Base-by-base conservation (phyloP, 805 yeast species). In the Wickerhamomyces strasburgensis region DNA sequence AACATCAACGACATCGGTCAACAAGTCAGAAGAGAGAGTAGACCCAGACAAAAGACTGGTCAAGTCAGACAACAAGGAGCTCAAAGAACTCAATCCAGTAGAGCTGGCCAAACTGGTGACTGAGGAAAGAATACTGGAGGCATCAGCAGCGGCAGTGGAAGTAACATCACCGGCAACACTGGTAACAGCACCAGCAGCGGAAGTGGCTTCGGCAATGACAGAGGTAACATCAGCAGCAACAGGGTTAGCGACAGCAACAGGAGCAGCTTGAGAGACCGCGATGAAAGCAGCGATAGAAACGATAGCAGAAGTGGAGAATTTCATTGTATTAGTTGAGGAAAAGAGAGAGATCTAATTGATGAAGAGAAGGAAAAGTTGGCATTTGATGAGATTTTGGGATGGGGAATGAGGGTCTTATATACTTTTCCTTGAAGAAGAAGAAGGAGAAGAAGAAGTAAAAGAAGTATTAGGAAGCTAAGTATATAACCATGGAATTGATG, bases 231-330 rank as follows among this genome's bases (percentile, higher is more conserved):
- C 40, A 18, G 39, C 23, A 9, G 49, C 40, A 8, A 35, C 38
- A 17, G 44, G 40, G 7, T 37, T 21, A 17, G 44, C 27, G 17
- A 19, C 33, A 24, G 47, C 43, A 17, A 35, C 39, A 26, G 49
- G 49, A n/a, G 47, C 49, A 31, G 47, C 44, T 11, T 33, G 27
- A 14, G 32, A 32, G 51, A 38, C 58, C 51, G 35, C 51, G 53
- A 47, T 58, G 63, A 67, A 54, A 48, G 24, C 39, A 53, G 33
- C 40, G 27, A 34, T 50, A 11, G 52, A 60, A 30, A 67, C 61
- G 38, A 47, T 42, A 29, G 68, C 61, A 4, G 60, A 59, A 43
- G 54, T 51, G 40, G 62, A 52, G 47, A 42, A 42, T 30, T 40
- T 60, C 63, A 16, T 38, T 60, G 4, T 64, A 67, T 28, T 11